Conservation (phyloP, 2,329 filamentous ascomycete species). For the Aspergillus puulaauensis region DNA sequence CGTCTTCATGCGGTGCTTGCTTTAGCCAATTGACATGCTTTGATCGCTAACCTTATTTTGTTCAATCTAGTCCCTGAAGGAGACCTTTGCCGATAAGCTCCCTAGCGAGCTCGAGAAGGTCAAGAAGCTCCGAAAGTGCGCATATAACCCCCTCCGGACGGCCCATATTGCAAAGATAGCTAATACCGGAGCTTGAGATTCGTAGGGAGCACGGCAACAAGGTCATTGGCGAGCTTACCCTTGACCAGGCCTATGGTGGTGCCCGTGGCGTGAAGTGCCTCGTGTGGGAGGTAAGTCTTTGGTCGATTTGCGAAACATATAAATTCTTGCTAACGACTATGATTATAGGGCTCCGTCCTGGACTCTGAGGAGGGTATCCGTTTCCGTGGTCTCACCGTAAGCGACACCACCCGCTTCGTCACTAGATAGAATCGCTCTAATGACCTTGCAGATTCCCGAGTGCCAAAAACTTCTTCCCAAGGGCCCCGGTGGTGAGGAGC, state of each 20-base stretch:
- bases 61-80: slow-evolving; percentile 78
- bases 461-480: slow-evolving; percentile 97
- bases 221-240: slow-evolving; percentile 94
- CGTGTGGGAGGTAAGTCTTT: slow-evolving; percentile 76
- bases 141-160: slow-evolving; percentile 17
- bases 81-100: slow-evolving; percentile 93
- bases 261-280: slow-evolving; percentile 98
- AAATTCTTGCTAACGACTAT: slow-evolving; percentile 11
- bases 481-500: slow-evolving; percentile 93
- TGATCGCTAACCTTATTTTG: slow-evolving; percentile 26
- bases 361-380: slow-evolving; percentile 99
- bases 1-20: slow-evolving; percentile 13
- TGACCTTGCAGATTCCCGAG: slow-evolving; percentile 71
- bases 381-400: slow-evolving; percentile 91
- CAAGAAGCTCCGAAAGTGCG: slow-evolving; percentile 96
- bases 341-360: slow-evolving; percentile 75
- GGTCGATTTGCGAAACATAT: neutral
- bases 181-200: slow-evolving; percentile 22
- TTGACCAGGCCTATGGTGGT: slow-evolving; percentile 99
- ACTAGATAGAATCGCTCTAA: slow-evolving; percentile 17
- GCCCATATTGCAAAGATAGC: slow-evolving; percentile 7
- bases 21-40: slow-evolving; percentile 23
- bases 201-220: slow-evolving; percentile 88
- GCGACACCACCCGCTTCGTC: slow-evolving; percentile 21
- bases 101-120: slow-evolving; percentile 98